Base-by-base conservation (phyloP, 768 basidiomycete genomes). In the Gloeopeniophorella convolvens region DNA sequence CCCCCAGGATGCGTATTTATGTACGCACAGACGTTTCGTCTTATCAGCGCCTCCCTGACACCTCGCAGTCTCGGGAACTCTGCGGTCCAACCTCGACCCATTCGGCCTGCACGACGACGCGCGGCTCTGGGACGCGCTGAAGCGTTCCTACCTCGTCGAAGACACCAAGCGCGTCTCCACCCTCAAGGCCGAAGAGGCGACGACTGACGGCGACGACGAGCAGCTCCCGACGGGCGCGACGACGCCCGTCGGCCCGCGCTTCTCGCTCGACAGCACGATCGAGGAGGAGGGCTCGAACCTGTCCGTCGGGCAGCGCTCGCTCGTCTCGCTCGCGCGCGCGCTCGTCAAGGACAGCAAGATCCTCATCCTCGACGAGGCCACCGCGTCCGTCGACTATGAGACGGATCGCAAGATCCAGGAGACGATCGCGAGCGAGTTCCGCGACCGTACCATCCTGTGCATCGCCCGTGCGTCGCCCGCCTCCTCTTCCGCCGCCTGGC, bases 361-460 rank as follows among this genome's bases (percentile, higher is more conserved):
- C 27, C 80, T 94, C 42, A 81, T 96, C 39, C 72, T 97, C 10
- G 93, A 96, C 63, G 92, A 94, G 70, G 91, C 91, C 0, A 93
- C 90, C 42, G 88, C 88, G n/a, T 87, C 85, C 10, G 88, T 92
- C 24, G 89, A 92, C 59, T 86, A 83, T 57, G 89, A 89, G 66
- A 94, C 90, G 1, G 93, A 96, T 68, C 71, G 81, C 50, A 89
- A 88, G 64, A 92, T 98, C 52, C 93, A 96, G 63, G 77, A 86
- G 55, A 95, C 93, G 5, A 95, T 97, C 55, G 76, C 88, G 1
- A 72, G 73, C 42, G 85, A 87, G 70, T 97, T 95, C 70, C 70
- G 75, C 36, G 83, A 91, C 64, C 81, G 83, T 55, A 95, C 93
- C 0, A 78, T 94, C 47, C 67, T 94, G 13, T 91, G 87, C 65